A percentile compares a stretch with the other conserved stretches of the same genome.
Conservation (phyloP, 2,329 filamentous ascomycete species). For the Nemania sp. region DNA sequence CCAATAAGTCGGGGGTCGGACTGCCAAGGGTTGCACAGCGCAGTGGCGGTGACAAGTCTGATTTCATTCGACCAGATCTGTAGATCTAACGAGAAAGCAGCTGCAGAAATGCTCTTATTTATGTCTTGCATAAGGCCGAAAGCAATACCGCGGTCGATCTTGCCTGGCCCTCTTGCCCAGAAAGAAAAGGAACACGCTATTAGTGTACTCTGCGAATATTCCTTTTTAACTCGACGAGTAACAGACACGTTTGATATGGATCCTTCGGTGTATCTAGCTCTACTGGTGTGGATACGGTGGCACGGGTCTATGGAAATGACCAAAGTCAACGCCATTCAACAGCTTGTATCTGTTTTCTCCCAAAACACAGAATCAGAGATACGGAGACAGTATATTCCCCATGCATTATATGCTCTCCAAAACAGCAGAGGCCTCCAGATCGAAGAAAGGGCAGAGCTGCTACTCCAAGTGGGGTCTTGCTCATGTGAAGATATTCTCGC, state of each 20-base stretch:
- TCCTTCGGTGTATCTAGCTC: constrained; percentile 53
- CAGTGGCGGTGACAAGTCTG: constrained; percentile 55
- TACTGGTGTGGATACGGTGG: constrained; percentile 47
- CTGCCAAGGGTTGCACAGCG: constrained; percentile 47
- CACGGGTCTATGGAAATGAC: constrained; percentile 23
- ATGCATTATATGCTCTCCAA: constrained; percentile 28
- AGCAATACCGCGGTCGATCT: constrained; percentile 53
- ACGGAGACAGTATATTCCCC: constrained; percentile 48
- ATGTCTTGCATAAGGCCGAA: constrained; percentile 56
- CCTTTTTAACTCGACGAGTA: constrained; percentile 48
- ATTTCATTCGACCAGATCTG: constrained; percentile 58
- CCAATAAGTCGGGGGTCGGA: constrained; percentile 55
- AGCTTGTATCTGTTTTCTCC: constrained; percentile 20
- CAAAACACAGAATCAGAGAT: constrained; percentile 26
- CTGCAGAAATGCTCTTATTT: constrained; percentile 54
- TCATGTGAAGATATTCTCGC: too few species aligned
- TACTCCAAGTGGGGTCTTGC: too few species aligned
- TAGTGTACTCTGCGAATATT: constrained; percentile 51
- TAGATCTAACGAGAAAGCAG: constrained; percentile 47
- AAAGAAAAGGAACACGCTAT: constrained; percentile 46
- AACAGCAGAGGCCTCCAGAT: too few species aligned
- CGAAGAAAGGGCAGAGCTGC: too few species aligned
- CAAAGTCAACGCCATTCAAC: not conserved
- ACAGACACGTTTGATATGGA: constrained; percentile 53
- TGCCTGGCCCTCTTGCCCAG: constrained; percentile 41